Percentiles rank a stretch among this genome's conserved stretches.
Evolutionary conservation across 2,329 filamentous ascomycete genomes (phyloP).

Genomic region (Aureobasidium sp.): DNA sequence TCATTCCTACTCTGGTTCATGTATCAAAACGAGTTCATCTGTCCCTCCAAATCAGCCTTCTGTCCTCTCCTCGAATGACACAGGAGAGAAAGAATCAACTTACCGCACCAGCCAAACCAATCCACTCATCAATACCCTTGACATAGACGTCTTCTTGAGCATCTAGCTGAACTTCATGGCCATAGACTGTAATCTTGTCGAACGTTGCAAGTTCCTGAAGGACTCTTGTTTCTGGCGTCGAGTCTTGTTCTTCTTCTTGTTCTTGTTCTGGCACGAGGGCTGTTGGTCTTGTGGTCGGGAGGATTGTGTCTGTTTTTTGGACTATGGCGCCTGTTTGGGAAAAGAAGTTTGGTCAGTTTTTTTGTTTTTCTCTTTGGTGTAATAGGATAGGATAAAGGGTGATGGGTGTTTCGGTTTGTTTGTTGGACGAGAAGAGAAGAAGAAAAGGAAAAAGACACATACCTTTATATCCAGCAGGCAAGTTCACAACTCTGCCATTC

Average conservation of each 20-base stretch:
- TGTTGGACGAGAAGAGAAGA: neutral
- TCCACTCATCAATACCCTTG: conserved; percentile 72
- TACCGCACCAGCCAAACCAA: conserved; percentile 62
- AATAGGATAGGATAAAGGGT: no score
- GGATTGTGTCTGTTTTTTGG: conserved; percentile 21
- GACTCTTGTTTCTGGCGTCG: conserved; percentile 46
- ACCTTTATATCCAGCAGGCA: conserved; percentile 66
- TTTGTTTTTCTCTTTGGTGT: no score
- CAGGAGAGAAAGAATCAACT: conserved; percentile 19
- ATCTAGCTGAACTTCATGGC: conserved; percentile 61
- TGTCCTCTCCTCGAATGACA: no score
- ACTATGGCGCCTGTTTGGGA: conserved; percentile 16
- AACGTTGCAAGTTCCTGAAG: conserved; percentile 61
- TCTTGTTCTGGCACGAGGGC: conserved; percentile 16
- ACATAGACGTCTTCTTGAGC: conserved; percentile 59
- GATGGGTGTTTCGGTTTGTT: no score
- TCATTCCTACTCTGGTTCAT: no score
- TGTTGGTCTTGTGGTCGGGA: conserved; percentile 7
- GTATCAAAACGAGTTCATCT: conserved; percentile 1
- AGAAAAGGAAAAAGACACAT: neutral
- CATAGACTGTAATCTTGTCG: conserved; percentile 73
- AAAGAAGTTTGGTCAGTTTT: neutral
- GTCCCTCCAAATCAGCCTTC: neutral
- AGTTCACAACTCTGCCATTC: conserved; percentile 53
- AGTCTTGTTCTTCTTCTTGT: conserved; percentile 9